Evolutionary conservation across 2,329 filamentous ascomycete genomes (phyloP), one percentile per base, ranked within the genome.

Genomic region (Fusarium xyrophilum): DNA sequence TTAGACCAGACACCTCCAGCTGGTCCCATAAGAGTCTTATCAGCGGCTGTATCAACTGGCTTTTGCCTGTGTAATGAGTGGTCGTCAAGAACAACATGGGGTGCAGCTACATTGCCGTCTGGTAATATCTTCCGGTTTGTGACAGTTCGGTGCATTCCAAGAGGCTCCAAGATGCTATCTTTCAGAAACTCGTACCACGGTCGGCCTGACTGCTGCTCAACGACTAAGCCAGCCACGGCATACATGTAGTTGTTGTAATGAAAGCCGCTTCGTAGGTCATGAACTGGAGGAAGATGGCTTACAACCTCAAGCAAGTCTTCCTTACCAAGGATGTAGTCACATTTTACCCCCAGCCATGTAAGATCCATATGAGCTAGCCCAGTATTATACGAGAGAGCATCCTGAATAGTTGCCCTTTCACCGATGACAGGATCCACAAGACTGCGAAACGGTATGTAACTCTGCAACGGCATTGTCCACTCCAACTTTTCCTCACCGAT

Each of bases 31-130:
- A 43, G 23, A 27, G 12, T 43, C 3, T 5, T 6, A 14, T 27
- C 23, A 2, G 17, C 40, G 3, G 40, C 40, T 27, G 17, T 19
- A 7, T 27, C 23, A 27, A 27, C 23, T 8, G 11, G 7, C 7
- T 43, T 19, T 43, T 43, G 23, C 2, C 3, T 19, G 3, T 27
- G 40, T 19, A 43, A 5, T 0, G 23, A 43, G 1, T 27, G 19
- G 3, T 51, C 21, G 13, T 28, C 47, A 5, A 28, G 47, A 0
- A 50, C 32, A 6, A 36, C 4, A 28, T 36, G 32, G 2, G 23
- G 47, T 0, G 25, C 12, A 3, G 30, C 17, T 0, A n/a, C 4
- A 5, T 50, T 36, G 1, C 17, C 6, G 7, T 50, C 32, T 0
- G 23, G 17, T 9, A 50, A n/a, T n/a, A n/a, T n/a, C n/a, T n/a